Evolutionary conservation across 225 moss, liverwort and hornwort genomes (phyloP).

Genomic region (Marchantia paleacea): DNA sequence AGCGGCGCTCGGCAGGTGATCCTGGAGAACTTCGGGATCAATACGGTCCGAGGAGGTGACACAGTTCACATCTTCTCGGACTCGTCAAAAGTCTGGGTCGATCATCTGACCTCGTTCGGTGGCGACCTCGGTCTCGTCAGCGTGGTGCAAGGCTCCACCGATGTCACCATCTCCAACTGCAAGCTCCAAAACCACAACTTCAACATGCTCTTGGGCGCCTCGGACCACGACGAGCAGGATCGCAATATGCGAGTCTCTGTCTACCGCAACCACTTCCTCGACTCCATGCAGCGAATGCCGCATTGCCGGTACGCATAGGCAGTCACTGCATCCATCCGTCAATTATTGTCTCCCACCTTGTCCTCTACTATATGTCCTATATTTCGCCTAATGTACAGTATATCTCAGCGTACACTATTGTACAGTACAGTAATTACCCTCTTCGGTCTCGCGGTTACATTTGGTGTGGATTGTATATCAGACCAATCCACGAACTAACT

Average conservation of each 20-base stretch:
- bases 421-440: background rate
- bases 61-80: slow-evolving; percentile 71
- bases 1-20: slow-evolving; percentile 48
- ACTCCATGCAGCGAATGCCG: slow-evolving; percentile 99
- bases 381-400: background rate
- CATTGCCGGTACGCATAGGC: slow-evolving; percentile 67
- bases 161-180: slow-evolving; percentile 83
- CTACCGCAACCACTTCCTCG: slow-evolving; percentile 77
- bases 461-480: too few species aligned
- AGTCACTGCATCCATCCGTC: background rate
- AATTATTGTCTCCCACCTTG: background rate
- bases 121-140: slow-evolving; percentile 79
- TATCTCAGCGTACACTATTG: background rate
- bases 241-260: slow-evolving; percentile 66
- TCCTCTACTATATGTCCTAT: background rate
- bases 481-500: too few species aligned
- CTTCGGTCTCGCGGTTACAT: too few species aligned
- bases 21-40: slow-evolving; percentile 79
- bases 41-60: slow-evolving; percentile 65
- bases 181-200: slow-evolving; percentile 76
- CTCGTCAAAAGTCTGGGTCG: slow-evolving; percentile 70
- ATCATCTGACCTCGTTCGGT: slow-evolving; percentile 71
- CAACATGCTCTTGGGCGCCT: slow-evolving; percentile 92
- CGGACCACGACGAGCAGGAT: slow-evolving; percentile 67
- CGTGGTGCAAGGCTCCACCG: slow-evolving; percentile 85